phyloP scores from a whole-genome alignment of 2,329 filamentous ascomycete genomes.

The Clarireedia monteithiana region DNA sequence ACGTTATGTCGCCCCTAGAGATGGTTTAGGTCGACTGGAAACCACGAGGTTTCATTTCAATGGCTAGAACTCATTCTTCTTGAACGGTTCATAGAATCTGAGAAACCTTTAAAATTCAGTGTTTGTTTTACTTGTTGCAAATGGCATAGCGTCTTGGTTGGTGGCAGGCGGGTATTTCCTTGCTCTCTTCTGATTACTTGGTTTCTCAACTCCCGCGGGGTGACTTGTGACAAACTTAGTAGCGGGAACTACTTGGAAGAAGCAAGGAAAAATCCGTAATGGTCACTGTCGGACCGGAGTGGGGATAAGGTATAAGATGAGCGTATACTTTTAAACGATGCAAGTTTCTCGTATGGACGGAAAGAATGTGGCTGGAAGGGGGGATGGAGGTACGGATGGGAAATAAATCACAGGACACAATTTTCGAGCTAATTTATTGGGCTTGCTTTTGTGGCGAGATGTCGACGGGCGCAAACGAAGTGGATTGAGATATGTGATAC shows the following conservation, averaged over 20 bases:
- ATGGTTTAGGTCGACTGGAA: conserved; percentile 81
- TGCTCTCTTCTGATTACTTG: not conserved
- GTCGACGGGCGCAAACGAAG: too few species aligned
- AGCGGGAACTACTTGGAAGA: not conserved
- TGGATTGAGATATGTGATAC: too few species aligned
- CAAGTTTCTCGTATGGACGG: too few species aligned
- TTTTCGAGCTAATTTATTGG: too few species aligned
- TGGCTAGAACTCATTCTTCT: conserved; percentile 15
- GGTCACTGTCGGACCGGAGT: conserved; percentile 9
- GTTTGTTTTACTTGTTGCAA: conserved; percentile 2
- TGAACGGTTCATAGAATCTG: not conserved
- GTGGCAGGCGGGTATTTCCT: not conserved
- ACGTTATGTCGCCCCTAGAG: conserved; percentile 88
- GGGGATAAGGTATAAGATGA: not conserved
- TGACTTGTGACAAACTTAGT: too few species aligned
- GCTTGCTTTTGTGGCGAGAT: too few species aligned
- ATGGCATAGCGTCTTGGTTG: conserved; percentile 8
- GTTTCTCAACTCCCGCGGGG: not conserved
- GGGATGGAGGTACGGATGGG: too few species aligned
- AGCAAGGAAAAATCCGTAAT: not conserved
- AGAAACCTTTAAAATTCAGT: not conserved
- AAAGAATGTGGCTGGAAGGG: too few species aligned
- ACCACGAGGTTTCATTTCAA: conserved; percentile 78
- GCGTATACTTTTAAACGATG: not conserved
- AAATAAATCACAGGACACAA: too few species aligned